phyloP scores from a whole-genome alignment of 2,329 filamentous ascomycete species.

The Aspergillus brasiliensis region DNA sequence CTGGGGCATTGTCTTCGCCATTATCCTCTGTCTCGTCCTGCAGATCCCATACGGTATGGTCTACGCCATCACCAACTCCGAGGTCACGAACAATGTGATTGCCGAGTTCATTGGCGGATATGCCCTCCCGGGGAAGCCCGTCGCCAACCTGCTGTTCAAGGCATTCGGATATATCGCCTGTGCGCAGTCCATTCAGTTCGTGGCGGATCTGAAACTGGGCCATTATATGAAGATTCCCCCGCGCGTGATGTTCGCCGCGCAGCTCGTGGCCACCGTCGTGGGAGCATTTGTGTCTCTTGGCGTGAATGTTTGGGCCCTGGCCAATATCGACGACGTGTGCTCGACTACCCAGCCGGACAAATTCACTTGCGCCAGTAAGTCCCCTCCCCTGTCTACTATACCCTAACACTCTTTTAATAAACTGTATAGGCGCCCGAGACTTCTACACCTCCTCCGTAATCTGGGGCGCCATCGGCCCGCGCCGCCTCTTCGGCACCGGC shows the following conservation, averaged over 20 bases:
- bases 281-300: constrained; percentile 6
- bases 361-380: constrained; percentile 5
- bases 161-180: constrained; percentile 10
- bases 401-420: not conserved
- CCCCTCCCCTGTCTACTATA: not conserved
- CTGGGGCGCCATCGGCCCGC: constrained; percentile 6
- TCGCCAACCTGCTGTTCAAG: constrained; percentile 10
- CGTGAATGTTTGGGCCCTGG: constrained; percentile 8
- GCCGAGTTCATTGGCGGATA: constrained; percentile 13
- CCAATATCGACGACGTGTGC: constrained; percentile 8
- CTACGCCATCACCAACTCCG: constrained; percentile 11
- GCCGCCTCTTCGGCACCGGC: constrained; percentile 6
- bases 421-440: not conserved
- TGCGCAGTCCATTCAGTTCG: constrained; percentile 10
- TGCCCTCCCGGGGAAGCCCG: constrained; percentile 5
- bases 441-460: constrained; percentile 11
- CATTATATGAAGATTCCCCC: constrained; percentile 12
- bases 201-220: constrained; percentile 10
- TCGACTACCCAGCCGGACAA: not conserved
- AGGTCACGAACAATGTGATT: constrained; percentile 9
- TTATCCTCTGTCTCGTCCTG: constrained; percentile 3
- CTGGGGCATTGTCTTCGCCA: constrained; percentile 10
- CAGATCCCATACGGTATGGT: constrained; percentile 12
- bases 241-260: constrained; percentile 5
- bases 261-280: constrained; percentile 6